A percentile compares a stretch with the other conserved stretches of the same genome.
phyloP scores from a whole-genome alignment of 2,329 filamentous ascomycete genomes.

The Fusarium algeriense region DNA sequence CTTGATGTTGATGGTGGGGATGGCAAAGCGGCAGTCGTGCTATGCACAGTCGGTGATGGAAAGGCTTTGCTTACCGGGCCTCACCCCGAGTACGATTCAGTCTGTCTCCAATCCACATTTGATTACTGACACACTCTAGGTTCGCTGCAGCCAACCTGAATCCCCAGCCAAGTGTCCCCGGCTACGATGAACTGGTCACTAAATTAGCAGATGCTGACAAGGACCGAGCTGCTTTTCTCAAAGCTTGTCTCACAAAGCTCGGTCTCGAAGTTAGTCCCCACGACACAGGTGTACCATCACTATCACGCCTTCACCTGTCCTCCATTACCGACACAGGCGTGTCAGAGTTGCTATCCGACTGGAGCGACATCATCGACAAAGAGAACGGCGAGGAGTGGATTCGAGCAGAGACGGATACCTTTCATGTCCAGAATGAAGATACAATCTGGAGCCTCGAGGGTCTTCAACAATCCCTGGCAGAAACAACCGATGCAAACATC shows the following conservation, averaged over 20 bases:
- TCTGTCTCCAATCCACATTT: background rate
- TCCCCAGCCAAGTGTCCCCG: conserved; percentile 72
- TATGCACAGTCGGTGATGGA: conserved; percentile 85
- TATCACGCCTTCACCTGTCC: conserved; percentile 87
- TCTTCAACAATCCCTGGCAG: conserved; percentile 65
- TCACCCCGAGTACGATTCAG: conserved; percentile 80
- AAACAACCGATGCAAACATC: conserved; percentile 40
- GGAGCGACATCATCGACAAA: conserved; percentile 74
- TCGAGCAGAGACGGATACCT: conserved; percentile 84
- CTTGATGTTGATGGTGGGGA: conserved; percentile 81
- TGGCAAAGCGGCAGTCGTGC: conserved; percentile 82
- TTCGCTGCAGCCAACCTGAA: conserved; percentile 85
- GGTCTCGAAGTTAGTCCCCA: conserved; percentile 83
- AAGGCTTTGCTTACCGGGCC: conserved; percentile 84
- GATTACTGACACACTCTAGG: conserved; percentile 59
- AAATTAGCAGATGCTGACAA: conserved; percentile 76
- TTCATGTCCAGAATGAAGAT: conserved; percentile 77
- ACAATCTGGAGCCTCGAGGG: conserved; percentile 70
- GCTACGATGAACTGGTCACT: conserved; percentile 78
- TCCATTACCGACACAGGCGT: conserved; percentile 73
- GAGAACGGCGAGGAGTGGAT: conserved; percentile 78
- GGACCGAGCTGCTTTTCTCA: conserved; percentile 79
- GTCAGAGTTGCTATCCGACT: conserved; percentile 73
- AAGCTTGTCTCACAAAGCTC: conserved; percentile 82
- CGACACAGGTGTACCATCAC: conserved; percentile 76